Evolutionary conservation across 2,329 filamentous ascomycete species (phyloP).

Genomic region (Blastomyces emzantsi): DNA sequence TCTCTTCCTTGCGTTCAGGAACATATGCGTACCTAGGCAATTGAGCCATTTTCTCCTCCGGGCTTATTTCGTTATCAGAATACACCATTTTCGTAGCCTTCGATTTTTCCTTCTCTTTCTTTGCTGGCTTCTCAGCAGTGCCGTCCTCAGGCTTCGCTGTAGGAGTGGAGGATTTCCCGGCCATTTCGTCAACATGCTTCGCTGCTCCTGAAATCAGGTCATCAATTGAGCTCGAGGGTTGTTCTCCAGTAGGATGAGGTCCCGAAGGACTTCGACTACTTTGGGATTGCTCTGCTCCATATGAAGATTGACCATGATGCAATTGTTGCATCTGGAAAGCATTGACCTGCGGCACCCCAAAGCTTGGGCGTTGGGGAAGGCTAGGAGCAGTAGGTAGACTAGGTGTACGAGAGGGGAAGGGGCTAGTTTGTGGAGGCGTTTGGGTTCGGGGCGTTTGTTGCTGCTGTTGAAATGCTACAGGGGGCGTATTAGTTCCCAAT

Average conservation of each 20-base stretch:
- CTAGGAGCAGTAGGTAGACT: slow-evolving; percentile 49
- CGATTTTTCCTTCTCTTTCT: slow-evolving; percentile 56
- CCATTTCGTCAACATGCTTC: slow-evolving; percentile 35
- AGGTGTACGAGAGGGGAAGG: slow-evolving; percentile 38
- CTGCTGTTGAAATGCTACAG: slow-evolving; percentile 33
- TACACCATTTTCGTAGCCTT: slow-evolving; percentile 66
- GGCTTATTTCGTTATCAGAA: slow-evolving; percentile 67
- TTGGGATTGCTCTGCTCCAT: slow-evolving; percentile 17
- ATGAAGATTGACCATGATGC: slow-evolving; percentile 41
- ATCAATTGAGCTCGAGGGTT: slow-evolving; percentile 40
- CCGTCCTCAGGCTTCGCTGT: slow-evolving; percentile 36
- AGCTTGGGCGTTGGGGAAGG: slow-evolving; percentile 52
- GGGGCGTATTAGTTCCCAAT: slow-evolving; percentile 36
- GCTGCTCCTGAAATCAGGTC: slow-evolving; percentile 44
- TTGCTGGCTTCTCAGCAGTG: slow-evolving; percentile 47
- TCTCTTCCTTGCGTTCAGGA: slow-evolving; percentile 37
- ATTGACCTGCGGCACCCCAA: slow-evolving; percentile 46
- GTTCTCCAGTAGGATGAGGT: slow-evolving; percentile 25
- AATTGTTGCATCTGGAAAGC: slow-evolving; percentile 49
- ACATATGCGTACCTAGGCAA: slow-evolving; percentile 66
- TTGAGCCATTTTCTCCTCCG: slow-evolving; percentile 80
- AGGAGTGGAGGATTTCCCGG: slow-evolving; percentile 25
- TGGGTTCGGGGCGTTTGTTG: slow-evolving; percentile 36
- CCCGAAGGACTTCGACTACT: slow-evolving; percentile 19
- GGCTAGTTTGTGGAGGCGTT: slow-evolving; percentile 34